A percentile compares a stretch with the other conserved stretches of the same genome.
Conservation (phyloP, 1,139 yeast genomes). For the Magnusiomyces fungicola region DNA sequence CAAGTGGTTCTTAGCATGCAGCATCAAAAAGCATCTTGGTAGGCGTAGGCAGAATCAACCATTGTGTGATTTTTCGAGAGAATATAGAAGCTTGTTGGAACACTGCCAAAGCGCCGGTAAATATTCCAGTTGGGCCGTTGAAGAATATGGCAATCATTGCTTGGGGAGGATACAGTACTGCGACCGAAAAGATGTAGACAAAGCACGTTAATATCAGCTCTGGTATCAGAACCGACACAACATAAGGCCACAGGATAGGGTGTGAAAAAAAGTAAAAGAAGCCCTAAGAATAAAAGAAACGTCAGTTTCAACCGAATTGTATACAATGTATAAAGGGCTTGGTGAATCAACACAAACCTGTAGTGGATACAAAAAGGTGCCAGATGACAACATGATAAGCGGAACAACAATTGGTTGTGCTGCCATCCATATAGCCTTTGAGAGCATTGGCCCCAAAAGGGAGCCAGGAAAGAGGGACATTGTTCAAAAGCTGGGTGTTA, state of each 20-base stretch:
- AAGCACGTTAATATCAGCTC: constrained; percentile 40
- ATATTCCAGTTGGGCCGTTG: constrained; percentile 48
- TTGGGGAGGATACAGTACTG: constrained; percentile 43
- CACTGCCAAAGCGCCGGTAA: constrained; percentile 48
- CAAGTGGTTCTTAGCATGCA: constrained; percentile 23
- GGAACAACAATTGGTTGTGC: constrained; percentile 23
- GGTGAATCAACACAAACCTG: constrained; percentile 15
- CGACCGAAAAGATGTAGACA: constrained; percentile 38
- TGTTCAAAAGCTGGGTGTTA: neutral
- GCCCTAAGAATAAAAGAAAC: constrained; percentile 33
- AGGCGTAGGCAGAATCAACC: constrained; percentile 51
- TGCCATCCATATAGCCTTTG: constrained; percentile 5
- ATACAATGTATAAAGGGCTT: neutral
- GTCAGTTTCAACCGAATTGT: constrained; percentile 2
- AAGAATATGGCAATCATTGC: constrained; percentile 42
- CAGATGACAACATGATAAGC: constrained; percentile 25
- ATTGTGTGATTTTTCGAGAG: constrained; percentile 44
- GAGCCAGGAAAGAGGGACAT: neutral
- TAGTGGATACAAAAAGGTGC: constrained; percentile 26
- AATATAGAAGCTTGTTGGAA: constrained; percentile 47
- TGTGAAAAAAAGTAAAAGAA: constrained; percentile 39
- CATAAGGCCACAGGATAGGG: constrained; percentile 47
- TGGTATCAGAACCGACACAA: constrained; percentile 44
- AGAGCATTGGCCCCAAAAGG: neutral
- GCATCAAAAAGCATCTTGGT: constrained; percentile 51